Evolutionary conservation across 1,284 basidiomycete genomes (phyloP).

Genomic region (Rhodotorula mucilaginosa): DNA sequence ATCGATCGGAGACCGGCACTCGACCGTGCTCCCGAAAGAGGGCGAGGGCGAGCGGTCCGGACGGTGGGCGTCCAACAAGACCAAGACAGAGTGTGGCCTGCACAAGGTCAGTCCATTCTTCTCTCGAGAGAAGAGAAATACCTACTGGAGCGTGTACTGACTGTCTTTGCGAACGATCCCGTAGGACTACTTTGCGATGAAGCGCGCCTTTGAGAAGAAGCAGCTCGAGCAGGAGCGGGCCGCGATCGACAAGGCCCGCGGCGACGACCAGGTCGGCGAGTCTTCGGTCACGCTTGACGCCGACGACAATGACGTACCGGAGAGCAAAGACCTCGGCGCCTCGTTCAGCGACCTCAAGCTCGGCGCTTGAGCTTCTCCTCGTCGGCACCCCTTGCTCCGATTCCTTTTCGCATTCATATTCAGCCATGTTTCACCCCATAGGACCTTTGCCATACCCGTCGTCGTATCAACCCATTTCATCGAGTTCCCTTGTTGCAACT

Average conservation of each 20-base stretch:
- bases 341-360: slow-evolving; percentile 28
- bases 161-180: too few species aligned
- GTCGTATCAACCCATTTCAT: not conserved
- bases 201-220: slow-evolving; percentile 47
- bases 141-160: not conserved
- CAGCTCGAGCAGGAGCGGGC: slow-evolving; percentile 43
- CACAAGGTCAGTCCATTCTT: slow-evolving; percentile 60
- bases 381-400: not conserved
- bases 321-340: slow-evolving; percentile 22
- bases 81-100: slow-evolving; percentile 93
- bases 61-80: slow-evolving; percentile 78
- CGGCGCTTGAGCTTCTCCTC: slow-evolving; percentile 12
- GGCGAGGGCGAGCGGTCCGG: slow-evolving; percentile 74
- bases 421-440: not conserved
- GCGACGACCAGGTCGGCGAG: slow-evolving; percentile 41
- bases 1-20: slow-evolving; percentile 96
- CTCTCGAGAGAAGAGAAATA: not conserved
- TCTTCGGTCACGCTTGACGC: slow-evolving; percentile 23
- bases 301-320: slow-evolving; percentile 5
- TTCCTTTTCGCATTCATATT: not conserved
- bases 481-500: not conserved
- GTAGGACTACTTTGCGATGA: slow-evolving; percentile 58
- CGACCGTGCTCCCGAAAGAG: slow-evolving; percentile 67
- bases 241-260: slow-evolving; percentile 41
- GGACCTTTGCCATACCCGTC: not conserved